Evolutionary conservation across 2,329 filamentous ascomycete genomes (phyloP), one percentile per base, ranked within the genome.

Genomic region (Dactylellina drechsleri): DNA sequence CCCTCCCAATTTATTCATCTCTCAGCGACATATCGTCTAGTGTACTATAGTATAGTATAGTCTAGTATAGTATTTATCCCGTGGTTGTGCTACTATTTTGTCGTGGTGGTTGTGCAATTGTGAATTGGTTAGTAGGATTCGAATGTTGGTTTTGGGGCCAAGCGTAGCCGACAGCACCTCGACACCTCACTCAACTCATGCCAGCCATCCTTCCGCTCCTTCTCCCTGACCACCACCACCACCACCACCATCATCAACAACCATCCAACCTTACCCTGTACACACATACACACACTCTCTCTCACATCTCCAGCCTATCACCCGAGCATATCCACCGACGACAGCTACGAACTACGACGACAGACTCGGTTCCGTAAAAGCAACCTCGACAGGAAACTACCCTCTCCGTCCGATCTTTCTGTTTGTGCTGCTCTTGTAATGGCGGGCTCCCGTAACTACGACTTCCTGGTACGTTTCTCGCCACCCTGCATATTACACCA

Each of bases 361-460:
- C 31, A 7, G 31, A 26, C 52, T 16, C 4, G 13, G 15, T 41
- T 18, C 26, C 16, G 16, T n/a, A 12, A 56, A 7, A 40, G 6
- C 31, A 36, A 4, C 31, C 10, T 36, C 31, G 31, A 36, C 31
- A 36, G 31, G 31, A 36, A 36, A 36, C 31, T 10, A 36, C 31
- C 31, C 2, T 36, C 31, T 36, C 31, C 31, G 31, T 36, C 64
- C 43, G 23, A 13, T 47, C 40, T 23, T 28, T 18, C 40, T 40
- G 23, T 53, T 16, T 45, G 59, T 65, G 56, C 71, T 75, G 15
- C 13, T 47, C 50, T 75, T 64, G 64, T 64, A 66, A 99, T 99
- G 95, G 93, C 95, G 81, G 92, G 92, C 83, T 96, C 94, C 86
- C 90, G 95, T 84, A 99, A 99, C 86, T 99, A 99, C 85, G 95